Evolutionary conservation across 1,139 yeast genomes (phyloP).

Genomic region (Saccharomyces hybrid): DNA sequence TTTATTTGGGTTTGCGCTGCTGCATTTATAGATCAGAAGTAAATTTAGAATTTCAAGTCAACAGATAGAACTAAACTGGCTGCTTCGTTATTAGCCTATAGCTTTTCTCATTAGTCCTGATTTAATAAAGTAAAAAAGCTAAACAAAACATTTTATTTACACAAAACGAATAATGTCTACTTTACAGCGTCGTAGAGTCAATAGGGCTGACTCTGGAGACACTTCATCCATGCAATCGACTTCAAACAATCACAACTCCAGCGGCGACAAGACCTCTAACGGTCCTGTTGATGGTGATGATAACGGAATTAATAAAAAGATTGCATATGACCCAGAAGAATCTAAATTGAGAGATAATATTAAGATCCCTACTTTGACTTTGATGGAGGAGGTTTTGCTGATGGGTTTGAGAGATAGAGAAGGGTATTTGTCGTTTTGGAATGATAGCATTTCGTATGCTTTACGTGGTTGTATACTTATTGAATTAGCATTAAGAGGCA

Average conservation of each 20-base stretch:
- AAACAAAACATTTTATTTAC: not conserved
- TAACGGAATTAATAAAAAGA: conserved; percentile 34
- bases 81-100: not conserved
- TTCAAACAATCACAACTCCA: not conserved
- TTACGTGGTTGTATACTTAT: conserved; percentile 87
- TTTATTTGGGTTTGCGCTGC: not conserved
- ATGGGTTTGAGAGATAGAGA: conserved; percentile 93
- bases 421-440: conserved; percentile 95
- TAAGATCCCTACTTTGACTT: conserved; percentile 63
- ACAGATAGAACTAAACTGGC: not conserved
- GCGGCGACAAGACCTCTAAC: conserved; percentile 7
- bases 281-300: conserved; percentile 20
- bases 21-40: not conserved
- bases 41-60: not conserved
- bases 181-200: conserved; percentile 44
- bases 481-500: conserved; percentile 86
- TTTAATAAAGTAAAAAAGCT: not conserved
- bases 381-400: conserved; percentile 92
- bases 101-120: not conserved
- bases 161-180: conserved; percentile 32
- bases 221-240: conserved; percentile 1
- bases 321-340: conserved; percentile 76
- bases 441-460: conserved; percentile 93
- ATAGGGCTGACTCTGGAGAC: conserved; percentile 21
- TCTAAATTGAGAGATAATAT: conserved; percentile 35